These are phyloP conservation scores for Furcasterigmium furcatum DNA, from an alignment of 2,329 filamentous ascomycete genomes.

Conservation along the genomic window DNA sequence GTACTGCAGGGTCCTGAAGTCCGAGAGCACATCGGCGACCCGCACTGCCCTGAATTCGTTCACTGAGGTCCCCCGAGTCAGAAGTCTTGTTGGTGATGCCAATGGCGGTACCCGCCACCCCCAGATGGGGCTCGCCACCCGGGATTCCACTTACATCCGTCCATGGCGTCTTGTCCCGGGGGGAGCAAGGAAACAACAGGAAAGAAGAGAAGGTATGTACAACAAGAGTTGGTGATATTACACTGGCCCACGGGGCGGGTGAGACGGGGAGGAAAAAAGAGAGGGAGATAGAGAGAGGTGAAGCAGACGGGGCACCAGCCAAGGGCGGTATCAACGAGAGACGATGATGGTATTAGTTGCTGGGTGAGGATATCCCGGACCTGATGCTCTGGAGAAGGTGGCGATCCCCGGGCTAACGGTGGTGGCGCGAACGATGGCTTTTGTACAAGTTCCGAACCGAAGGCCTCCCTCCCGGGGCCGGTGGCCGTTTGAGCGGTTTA, in stretches of 20 bases:
- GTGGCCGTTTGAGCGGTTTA: too few species aligned
- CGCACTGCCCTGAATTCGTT: conserved; percentile 57
- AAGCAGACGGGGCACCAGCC: not conserved
- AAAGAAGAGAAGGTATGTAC: not conserved
- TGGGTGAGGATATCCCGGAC: not conserved
- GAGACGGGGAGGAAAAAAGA: not conserved
- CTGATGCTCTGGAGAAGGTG: not conserved
- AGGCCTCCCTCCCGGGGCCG: too few species aligned
- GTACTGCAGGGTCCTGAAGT: conserved; percentile 61
- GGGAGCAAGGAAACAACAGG: not conserved
- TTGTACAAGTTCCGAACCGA: conserved; percentile 10
- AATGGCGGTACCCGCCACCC: too few species aligned
- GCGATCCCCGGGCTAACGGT: not conserved
- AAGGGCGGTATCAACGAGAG: not conserved
- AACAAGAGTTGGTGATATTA: not conserved
- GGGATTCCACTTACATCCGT: conserved; percentile 10
- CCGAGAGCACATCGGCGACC: conserved; percentile 59
- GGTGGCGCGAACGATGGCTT: conserved; percentile 4
- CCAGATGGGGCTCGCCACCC: too few species aligned
- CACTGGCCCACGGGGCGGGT: not conserved
- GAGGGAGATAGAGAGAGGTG: not conserved
- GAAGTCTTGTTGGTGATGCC: not conserved
- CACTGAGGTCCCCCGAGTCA: conserved; percentile 32
- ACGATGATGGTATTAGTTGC: not conserved
- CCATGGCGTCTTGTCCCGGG: conserved; percentile 5